Base-by-base conservation (phyloP, 1,284 basidiomycete genomes). In the Vanrija sp. region DNA sequence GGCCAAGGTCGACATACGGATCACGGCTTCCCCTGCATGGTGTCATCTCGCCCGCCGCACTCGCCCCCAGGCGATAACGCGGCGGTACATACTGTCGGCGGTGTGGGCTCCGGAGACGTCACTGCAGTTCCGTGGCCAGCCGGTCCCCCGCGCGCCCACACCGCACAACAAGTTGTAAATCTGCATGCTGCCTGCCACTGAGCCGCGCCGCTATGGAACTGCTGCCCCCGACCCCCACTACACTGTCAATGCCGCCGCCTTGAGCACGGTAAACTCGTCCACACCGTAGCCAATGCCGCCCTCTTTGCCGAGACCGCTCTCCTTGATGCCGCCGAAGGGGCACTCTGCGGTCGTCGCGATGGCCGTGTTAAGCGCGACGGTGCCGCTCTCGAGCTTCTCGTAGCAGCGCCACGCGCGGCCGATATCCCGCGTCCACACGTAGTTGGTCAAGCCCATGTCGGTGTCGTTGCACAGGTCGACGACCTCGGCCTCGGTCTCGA, bases 401-500 rank as follows among this genome's bases (percentile, higher is more conserved):
- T 90, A 91, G n/a, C 95, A 89, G 48, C 93, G 83, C 89, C 91
- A 96, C 48, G 89, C 87, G 28, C 92, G 80, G 0, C 87, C 86
- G 6, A 95, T 81, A 71, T 97, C 91, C 54, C 87, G 79, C 40
- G 89, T 90, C 78, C 83, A 95, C 78, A 95, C 91, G 73, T 94
- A 94, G 51, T 90, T 91, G 6, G 92, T 91, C 15, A 98, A 81
- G 0, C 94, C 94, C 44, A 89, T 84, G 28, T 88, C 83, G 0
- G 86, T 83, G 63, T 85, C 78, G 74, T 98, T 97, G 40, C 92
- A 92, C 50, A 88, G 77, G 61, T 80, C 81, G 51, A 97, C 78
- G 1, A 92, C 92, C 73, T 97, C 88, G 46, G 92, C 89, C 76
- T 98, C 94, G 0, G 86, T 90, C 69, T 91, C 85, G 71, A 98